Evolutionary conservation across 2,329 filamentous ascomycete species (phyloP), one percentile per base, ranked within the genome.

Genomic region (Microsporum ferrugineum): DNA sequence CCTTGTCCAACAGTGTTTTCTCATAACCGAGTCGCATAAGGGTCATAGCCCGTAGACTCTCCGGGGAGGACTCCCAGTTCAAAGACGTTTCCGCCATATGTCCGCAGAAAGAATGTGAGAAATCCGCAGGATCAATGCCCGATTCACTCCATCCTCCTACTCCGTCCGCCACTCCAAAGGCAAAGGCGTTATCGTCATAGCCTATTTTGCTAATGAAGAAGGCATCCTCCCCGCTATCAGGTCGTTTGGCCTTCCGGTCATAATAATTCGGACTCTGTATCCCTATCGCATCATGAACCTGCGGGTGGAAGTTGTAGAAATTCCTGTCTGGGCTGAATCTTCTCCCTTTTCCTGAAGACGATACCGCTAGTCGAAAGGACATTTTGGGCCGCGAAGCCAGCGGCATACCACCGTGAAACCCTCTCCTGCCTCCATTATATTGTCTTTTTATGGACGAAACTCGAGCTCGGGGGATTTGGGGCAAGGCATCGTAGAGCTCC

Each of bases 61-160:
- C 71, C 1, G 72, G 65, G 1, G 66, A 65, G 63, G 73, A 62
- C 60, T 74, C 67, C 73, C 84, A 82, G 57, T 82, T 78, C 70
- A 85, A 80, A 14, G 91, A 88, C 10, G 84, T 83, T 58, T 85
- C 80, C 2, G 91, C 89, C 91, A 97, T 97, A 74, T 95, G 88
- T 68, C 90, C 86, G 79, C 94, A 97, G 63, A 99, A 79, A 45
- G 88, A 89, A 72, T 97, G 92, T 2, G 92, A 94, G 75, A 97
- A 97, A 75, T 96, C 89, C 33, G 91, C 91, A 6, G 94, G 91
- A 70, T 99, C 91, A 59, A 99, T 87, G 51, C 91, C 91, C 43
- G 88, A 92, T 68, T 96, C 89, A 65, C 88, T 84, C 91, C 94
- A 99, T 39, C 94, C 94, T 56, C 94, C 94, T 0, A 99, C 94